Evolutionary conservation across 257 asterid genomes (phyloP).

Genomic region (Solanum habrochaites): DNA sequence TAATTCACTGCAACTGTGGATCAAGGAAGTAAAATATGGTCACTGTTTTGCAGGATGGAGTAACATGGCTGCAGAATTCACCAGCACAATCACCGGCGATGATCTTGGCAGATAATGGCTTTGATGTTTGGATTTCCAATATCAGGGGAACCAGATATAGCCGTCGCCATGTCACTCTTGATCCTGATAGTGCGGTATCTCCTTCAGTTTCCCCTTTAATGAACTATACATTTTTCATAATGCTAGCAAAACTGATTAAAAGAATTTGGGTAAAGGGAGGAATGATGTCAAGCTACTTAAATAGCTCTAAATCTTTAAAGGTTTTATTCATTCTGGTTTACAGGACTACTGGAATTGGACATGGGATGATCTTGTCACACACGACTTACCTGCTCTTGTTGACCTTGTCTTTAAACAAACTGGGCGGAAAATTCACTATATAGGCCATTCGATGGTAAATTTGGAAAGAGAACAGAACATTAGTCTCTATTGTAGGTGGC

Average conservation of each 20-base stretch:
- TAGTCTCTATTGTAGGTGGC: background rate
- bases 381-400: constrained; percentile 24
- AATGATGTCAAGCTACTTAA: background rate
- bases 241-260: background rate
- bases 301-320: background rate
- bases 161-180: constrained; percentile 10
- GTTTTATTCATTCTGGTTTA: background rate
- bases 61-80: constrained; percentile 17
- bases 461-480: background rate
- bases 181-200: constrained; percentile 4
- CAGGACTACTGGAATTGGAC: constrained; percentile 44
- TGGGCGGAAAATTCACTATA: constrained; percentile 21
- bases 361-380: constrained; percentile 36
- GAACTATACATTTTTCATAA: background rate
- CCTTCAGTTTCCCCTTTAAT: background rate
- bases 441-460: constrained; percentile 38
- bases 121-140: constrained; percentile 32
- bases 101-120: constrained; percentile 21
- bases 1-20: background rate
- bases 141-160: constrained; percentile 15
- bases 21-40: background rate
- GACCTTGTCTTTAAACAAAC: constrained; percentile 17
- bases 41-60: constrained; percentile 11
- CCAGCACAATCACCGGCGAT: constrained; percentile 13
- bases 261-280: background rate